Percentiles rank a stretch among this genome's conserved stretches.
Evolutionary conservation across 1,284 basidiomycete species (phyloP).

Genomic region (Trichosporon asahii): DNA sequence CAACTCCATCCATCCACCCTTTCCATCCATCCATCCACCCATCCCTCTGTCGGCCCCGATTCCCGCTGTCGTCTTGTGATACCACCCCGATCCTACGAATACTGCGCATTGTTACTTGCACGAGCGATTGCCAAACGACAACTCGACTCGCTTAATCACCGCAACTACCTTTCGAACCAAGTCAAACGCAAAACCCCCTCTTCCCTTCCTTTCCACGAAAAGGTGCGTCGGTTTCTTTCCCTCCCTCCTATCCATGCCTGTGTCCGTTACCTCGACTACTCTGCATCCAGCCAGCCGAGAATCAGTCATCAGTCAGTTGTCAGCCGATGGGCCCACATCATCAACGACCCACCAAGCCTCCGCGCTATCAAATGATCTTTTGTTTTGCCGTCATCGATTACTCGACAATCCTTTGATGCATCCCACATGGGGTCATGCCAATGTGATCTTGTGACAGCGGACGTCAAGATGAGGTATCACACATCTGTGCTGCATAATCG

Average conservation of each 20-base stretch:
- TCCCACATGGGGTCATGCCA: background rate
- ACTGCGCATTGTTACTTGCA: background rate
- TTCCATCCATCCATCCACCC: slow-evolving; percentile 14
- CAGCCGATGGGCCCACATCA: slow-evolving; percentile 6
- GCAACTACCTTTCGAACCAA: background rate
- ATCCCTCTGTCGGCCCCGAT: slow-evolving; percentile 39
- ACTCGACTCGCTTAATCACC: background rate
- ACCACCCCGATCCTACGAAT: background rate
- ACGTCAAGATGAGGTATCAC: background rate
- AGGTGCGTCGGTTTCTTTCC: background rate
- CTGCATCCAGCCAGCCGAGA: background rate
- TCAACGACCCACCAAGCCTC: background rate
- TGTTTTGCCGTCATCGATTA: slow-evolving; percentile 2
- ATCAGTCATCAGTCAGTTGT: background rate
- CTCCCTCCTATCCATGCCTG: background rate
- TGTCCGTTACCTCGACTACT: background rate
- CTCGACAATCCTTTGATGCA: background rate
- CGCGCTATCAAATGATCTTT: background rate
- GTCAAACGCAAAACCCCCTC: background rate
- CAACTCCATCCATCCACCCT: background rate
- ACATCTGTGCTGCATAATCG: background rate
- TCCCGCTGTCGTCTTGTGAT: slow-evolving; percentile 11
- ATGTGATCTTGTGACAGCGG: background rate
- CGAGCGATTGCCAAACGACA: background rate
- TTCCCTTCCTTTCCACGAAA: background rate